A percentile compares a stretch with the other conserved stretches of the same genome.
phyloP scores from a whole-genome alignment of 78 protist genomes.

The Andalucia godoyi region DNA sequence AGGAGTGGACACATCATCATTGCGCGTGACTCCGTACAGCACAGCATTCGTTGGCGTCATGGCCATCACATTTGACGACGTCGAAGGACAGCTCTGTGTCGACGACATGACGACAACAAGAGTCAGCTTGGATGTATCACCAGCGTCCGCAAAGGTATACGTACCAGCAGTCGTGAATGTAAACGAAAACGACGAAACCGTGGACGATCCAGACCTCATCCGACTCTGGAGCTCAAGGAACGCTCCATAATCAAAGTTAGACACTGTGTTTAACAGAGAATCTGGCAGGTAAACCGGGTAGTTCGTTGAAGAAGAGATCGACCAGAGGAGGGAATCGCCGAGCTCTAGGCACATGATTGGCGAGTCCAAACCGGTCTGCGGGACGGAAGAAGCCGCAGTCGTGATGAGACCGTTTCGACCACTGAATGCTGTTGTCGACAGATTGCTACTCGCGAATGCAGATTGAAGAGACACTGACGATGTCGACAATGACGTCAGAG shows the following conservation, averaged over 20 bases:
- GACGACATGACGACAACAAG: conserved; percentile 25
- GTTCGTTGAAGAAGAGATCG: neutral
- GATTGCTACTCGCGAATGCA: too few relatives aligned
- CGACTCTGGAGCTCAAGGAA: conserved; percentile 27
- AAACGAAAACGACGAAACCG: conserved; percentile 1
- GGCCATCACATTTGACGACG: neutral
- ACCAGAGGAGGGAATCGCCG: conserved; percentile 18
- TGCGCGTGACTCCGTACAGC: neutral
- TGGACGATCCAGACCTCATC: too few relatives aligned
- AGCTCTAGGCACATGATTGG: conserved; percentile 39
- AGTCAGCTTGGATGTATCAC: neutral
- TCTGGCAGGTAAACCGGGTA: conserved; percentile 48
- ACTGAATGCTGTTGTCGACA: too few relatives aligned
- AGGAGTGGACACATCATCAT: neutral
- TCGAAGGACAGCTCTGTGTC: conserved; percentile 1
- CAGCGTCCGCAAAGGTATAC: conserved; percentile 16
- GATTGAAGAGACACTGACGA: neutral
- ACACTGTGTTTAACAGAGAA: conserved; percentile 37
- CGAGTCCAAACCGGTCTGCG: too few relatives aligned
- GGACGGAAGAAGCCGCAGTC: neutral
- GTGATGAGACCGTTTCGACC: neutral
- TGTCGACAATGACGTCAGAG: neutral
- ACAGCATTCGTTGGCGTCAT: neutral
- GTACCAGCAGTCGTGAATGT: conserved; percentile 26
- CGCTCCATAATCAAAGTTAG: conserved; percentile 29